These are phyloP conservation scores for Trichoderma harzianum DNA, from an alignment of 2,329 filamentous ascomycete species.

Conservation along the genomic window DNA sequence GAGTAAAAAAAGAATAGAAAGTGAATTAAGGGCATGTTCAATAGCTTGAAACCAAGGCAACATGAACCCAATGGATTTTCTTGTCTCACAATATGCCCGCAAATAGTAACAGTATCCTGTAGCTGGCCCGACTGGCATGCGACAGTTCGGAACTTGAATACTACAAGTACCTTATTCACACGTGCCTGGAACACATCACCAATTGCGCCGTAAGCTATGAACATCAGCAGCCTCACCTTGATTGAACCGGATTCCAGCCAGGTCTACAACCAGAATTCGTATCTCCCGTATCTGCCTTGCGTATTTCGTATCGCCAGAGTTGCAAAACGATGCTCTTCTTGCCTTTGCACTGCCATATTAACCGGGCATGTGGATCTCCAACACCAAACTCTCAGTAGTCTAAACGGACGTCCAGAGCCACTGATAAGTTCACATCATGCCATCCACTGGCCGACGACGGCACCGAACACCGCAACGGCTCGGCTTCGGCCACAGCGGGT, in stretches of 20 bases:
- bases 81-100: slow-evolving; percentile 1
- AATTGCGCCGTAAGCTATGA: not conserved
- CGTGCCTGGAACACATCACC: not conserved
- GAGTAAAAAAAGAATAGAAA: not conserved
- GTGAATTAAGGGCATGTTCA: not conserved
- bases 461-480: not conserved
- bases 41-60: slow-evolving; percentile 9
- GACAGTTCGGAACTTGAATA: not conserved
- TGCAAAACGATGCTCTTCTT: not conserved
- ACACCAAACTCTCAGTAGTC: not conserved
- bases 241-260: not conserved
- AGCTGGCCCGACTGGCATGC: not conserved
- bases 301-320: not conserved
- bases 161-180: not conserved
- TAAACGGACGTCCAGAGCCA: not conserved
- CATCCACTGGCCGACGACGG: not conserved
- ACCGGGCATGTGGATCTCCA: not conserved
- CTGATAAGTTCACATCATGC: not conserved
- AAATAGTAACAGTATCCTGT: not conserved
- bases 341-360: not conserved
- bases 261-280: not conserved
- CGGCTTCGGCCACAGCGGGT: slow-evolving; percentile 5
- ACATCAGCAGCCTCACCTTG: not conserved
- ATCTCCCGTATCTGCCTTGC: not conserved
- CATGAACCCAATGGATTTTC: not conserved